Evolutionary conservation across 2,329 filamentous ascomycete genomes (phyloP).

Genomic region (Corinectria fuckeliana): DNA sequence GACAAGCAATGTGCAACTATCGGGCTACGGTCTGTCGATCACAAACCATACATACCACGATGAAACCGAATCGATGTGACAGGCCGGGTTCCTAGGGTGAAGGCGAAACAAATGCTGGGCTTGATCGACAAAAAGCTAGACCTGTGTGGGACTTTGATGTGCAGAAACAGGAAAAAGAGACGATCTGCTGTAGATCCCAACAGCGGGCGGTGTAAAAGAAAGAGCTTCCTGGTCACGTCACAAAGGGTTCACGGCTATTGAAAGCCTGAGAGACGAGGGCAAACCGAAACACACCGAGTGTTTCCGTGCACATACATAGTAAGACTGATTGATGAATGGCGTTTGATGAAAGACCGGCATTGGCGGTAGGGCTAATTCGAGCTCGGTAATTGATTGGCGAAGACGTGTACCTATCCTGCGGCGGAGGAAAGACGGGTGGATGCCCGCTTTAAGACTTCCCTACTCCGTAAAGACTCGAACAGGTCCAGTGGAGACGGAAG

Average conservation of each 20-base stretch:
- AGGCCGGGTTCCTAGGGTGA: background rate
- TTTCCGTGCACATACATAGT: background rate
- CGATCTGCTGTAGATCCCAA: background rate
- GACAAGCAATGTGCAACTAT: background rate
- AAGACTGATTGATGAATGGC: no score
- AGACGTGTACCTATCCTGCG: background rate
- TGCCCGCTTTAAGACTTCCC: background rate
- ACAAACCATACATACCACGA: background rate
- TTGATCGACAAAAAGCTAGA: background rate
- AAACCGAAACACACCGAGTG: background rate
- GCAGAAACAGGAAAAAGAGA: background rate
- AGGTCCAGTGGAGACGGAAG: no score
- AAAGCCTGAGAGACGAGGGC: background rate
- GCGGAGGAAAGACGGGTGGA: background rate
- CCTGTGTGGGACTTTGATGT: background rate
- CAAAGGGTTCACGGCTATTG: background rate
- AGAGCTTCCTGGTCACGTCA: background rate
- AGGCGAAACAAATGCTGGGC: background rate
- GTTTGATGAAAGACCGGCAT: constrained; percentile 7
- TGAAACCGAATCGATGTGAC: constrained; percentile 2
- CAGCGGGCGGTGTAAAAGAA: background rate
- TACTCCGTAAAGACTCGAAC: no score
- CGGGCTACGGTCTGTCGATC: constrained; percentile 13
- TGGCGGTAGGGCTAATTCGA: constrained; percentile 6
- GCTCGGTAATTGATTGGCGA: constrained; percentile 9